Evolutionary conservation across 2,329 filamentous ascomycete genomes (phyloP), one percentile per base, ranked within the genome.

Genomic region (Sphaceloma murrayae): DNA sequence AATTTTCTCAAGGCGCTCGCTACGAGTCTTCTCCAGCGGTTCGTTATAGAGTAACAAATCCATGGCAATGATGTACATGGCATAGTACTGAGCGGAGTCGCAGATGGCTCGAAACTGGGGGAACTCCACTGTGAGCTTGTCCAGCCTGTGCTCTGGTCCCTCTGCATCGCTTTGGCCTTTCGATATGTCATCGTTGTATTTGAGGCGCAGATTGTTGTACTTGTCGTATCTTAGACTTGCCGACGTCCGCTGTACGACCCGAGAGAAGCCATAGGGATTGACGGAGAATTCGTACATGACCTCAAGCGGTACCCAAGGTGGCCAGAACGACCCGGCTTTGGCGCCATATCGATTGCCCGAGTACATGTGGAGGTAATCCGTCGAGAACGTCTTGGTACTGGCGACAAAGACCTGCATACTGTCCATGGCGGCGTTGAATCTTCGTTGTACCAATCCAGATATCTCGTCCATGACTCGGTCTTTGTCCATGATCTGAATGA

Each of bases 391-490:
- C 66, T 93, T 93, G 56, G 89, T 84, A 50, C 89, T 89, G 1
- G 89, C 91, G 39, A 98, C 88, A 54, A 98, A 99, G 65, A 98
- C 95, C 61, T 99, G 91, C 19, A 93, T 82, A 58, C 89, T 94
- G 64, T 98, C 91, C 83, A 96, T 95, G 53, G 87, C 85, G 50
- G 95, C 80, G 19, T 88, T 77, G 67, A 96, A 95, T 5, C 91
- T 82, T 27, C 88, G 82, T 60, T 98, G 93, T 1, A 98, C 89
- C 34, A 99, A 74, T 44, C 91, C 93, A 56, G 86, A 94, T 56
- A 99, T 87, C 53, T 85, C 82, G 60, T 99, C 91, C 36, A 80
- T 88, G 46, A 96, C 77, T 49, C 91, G 77, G 56, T 87, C 82
- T 63, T 94, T 95, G 65, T 98, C 91, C 83, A 96, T 94, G 55